Evolutionary conservation across 345 rosid genomes (phyloP).

Genomic region (Lenwebbia sp.): DNA sequence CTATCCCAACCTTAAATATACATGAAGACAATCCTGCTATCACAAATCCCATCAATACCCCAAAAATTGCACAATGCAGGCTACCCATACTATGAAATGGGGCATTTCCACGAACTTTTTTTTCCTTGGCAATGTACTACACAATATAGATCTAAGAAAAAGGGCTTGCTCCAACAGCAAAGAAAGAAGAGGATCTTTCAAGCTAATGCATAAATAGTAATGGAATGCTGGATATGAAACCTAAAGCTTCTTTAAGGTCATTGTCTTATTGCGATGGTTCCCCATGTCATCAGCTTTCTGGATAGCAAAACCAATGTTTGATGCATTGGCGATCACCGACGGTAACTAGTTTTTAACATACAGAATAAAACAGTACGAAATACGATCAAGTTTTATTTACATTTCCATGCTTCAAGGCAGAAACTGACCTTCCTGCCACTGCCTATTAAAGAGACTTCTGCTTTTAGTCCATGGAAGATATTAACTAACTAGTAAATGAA

Average conservation of each 20-base stretch:
- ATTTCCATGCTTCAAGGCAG: neutral
- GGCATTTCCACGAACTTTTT: neutral
- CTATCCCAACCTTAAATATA: neutral
- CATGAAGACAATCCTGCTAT: neutral
- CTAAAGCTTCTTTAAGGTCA: neutral
- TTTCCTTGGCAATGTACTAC: neutral
- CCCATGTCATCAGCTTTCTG: neutral
- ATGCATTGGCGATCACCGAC: neutral
- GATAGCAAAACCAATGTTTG: neutral
- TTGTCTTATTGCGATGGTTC: neutral
- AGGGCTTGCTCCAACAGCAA: neutral
- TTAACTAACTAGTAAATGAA: neutral
- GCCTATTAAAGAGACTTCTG: neutral
- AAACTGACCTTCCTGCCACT: neutral
- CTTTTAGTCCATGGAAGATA: neutral
- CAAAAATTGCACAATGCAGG: neutral
- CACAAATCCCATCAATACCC: neutral
- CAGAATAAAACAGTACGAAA: neutral
- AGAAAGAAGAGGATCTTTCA: neutral
- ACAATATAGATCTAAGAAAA: neutral
- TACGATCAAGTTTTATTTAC: neutral
- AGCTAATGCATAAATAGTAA: neutral
- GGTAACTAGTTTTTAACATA: neutral
- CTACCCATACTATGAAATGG: neutral
- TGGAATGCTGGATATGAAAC: neutral